phyloP scores from a whole-genome alignment of 2,329 filamentous ascomycete species.

The Verticillium klebahnii region DNA sequence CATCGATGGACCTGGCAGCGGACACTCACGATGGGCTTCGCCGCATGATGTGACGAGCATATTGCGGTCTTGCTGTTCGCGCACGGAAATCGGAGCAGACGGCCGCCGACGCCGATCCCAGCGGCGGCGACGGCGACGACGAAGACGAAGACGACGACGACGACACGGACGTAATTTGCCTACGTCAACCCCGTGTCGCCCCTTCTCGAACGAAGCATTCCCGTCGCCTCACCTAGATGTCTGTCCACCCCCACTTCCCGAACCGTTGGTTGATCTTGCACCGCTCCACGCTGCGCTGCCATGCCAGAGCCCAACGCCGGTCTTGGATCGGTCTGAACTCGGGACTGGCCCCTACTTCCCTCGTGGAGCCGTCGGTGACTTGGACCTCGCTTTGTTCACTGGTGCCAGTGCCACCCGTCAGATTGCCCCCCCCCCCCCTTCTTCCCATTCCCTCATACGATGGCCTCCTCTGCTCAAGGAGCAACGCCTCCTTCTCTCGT shows the following conservation, averaged over 20 bases:
- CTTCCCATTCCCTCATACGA: not conserved
- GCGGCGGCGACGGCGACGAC: too few species aligned
- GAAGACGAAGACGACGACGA: too few species aligned
- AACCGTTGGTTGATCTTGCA: not conserved
- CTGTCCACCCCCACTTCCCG: not conserved
- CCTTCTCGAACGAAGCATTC: not conserved
- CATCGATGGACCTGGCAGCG: not conserved
- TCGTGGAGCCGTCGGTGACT: too few species aligned
- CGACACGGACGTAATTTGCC: too few species aligned
- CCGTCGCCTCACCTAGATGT: not conserved
- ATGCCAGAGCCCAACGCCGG: too few species aligned
- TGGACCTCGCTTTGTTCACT: too few species aligned
- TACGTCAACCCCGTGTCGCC: not conserved
- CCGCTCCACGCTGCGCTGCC: not conserved
- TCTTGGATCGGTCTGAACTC: not conserved
- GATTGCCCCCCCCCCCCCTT: not conserved
- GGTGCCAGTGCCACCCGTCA: not conserved
- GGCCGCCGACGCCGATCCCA: too few species aligned
- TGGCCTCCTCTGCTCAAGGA: not conserved
- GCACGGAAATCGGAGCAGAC: not conserved
- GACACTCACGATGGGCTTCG: not conserved
- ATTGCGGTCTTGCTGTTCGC: not conserved
- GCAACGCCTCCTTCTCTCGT: too few species aligned
- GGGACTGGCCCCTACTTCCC: not conserved
- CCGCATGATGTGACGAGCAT: not conserved